Percentiles rank a stretch among this genome's conserved stretches.
Evolutionary conservation across 768 basidiomycete species (phyloP).

Genomic region (Trametes sanguinea): DNA sequence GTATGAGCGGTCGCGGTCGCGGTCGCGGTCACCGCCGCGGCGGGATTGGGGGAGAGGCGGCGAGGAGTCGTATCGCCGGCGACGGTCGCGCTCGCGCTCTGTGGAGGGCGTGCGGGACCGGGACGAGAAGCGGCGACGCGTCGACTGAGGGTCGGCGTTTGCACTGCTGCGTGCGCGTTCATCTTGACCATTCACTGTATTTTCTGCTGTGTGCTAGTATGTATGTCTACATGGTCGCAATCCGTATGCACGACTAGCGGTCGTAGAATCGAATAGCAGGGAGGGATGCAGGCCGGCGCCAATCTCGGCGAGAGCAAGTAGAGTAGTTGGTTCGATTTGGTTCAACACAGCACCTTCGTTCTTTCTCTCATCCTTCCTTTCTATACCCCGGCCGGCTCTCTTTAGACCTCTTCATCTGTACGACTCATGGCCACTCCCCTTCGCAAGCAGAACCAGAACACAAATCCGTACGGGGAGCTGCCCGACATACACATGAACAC

Average conservation of each 20-base stretch:
- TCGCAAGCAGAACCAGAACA: conserved; percentile 4
- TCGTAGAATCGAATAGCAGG: too few species aligned
- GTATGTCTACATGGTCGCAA: too few species aligned
- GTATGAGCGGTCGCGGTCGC: background rate
- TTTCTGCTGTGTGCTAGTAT: too few species aligned
- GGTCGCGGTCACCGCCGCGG: background rate
- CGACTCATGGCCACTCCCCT: conserved; percentile 7
- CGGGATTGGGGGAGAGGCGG: background rate
- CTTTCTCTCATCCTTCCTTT: background rate
- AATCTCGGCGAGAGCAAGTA: too few species aligned
- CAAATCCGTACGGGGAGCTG: conserved; percentile 43
- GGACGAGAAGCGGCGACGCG: conserved; percentile 38
- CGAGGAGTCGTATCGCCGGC: conserved; percentile 11
- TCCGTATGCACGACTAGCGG: too few species aligned
- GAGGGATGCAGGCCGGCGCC: too few species aligned
- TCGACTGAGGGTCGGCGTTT: conserved; percentile 26
- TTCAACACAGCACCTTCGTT: background rate
- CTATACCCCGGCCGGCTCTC: background rate
- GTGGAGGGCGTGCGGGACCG: conserved; percentile 24
- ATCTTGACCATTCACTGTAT: background rate
- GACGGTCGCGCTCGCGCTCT: conserved; percentile 29
- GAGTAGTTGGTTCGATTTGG: conserved; percentile 1
- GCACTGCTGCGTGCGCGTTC: background rate
- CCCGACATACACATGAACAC: conserved; percentile 81
- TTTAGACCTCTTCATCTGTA: background rate